Evolutionary conservation across 129 eudicot genomes (phyloP), one percentile per base, ranked within the genome.

Genomic region (Artemisia annua): DNA sequence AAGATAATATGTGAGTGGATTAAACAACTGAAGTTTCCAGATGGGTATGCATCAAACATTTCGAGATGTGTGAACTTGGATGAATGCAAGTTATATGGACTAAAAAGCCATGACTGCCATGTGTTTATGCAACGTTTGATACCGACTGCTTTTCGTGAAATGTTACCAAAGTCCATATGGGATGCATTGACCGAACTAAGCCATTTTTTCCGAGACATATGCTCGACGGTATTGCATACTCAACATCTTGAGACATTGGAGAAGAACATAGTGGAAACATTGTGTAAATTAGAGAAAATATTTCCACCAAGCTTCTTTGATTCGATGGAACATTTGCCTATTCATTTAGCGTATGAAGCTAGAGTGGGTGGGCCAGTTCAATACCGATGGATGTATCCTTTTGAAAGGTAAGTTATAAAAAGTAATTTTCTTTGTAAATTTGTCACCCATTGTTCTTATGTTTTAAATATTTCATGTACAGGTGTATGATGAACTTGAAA

Each of bases 291-390:
- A 3, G 72, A 67, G 59, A 67, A 46, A 46, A 67, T 67, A 50
- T 67, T 67, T 48, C 72, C 72, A 67, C 72, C 59, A 10, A 11
- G 58, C 16, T 67, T 67, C 12, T 70, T 70, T 16, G 63, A 70
- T 55, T 70, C 63, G 14, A 69, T 69, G 73, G 73, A 69, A 46
- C 46, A 69, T 32, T 17, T 68, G 52, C 73, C 73, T 19, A 11
- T 54, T 15, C 64, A 70, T 54, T 69, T 69, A 28, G 74, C 74
- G 1, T 69, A 69, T 53, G 74, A 69, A 69, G 74, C 74, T 5
- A 69, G 30, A 53, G 52, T 70, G 3, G 75, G 50, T 14, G 65
- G 75, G n/a, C 75, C 75, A 0, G 63, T 53, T 20, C 75, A 70
- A 53, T 70, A 70, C 18, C 50, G 62, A 14, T 69, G 63, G 75